These are phyloP conservation scores for Reticulascus tulasneorum DNA, from an alignment of 2,329 filamentous ascomycete genomes.

Conservation along the genomic window DNA sequence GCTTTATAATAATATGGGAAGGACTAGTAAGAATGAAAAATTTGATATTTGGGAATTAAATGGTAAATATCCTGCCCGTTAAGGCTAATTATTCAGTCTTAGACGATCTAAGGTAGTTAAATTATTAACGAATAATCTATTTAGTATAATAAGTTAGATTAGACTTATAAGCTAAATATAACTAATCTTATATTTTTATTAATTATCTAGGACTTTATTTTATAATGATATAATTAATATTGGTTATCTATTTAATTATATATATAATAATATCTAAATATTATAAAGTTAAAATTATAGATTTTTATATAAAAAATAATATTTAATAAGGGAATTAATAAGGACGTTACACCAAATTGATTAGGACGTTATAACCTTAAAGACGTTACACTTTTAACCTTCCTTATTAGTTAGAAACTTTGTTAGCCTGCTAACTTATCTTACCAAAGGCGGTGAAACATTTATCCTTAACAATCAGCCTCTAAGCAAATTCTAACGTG, in stretches of 20 bases:
- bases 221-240: neutral
- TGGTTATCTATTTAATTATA: neutral
- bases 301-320: neutral
- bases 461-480: neutral
- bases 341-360: neutral
- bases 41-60: neutral
- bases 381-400: slow-evolving; percentile 1
- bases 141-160: neutral
- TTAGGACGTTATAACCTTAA: neutral
- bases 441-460: neutral
- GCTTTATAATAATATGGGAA: no score
- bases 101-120: no score
- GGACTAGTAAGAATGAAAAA: no score
- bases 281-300: neutral
- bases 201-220: no score
- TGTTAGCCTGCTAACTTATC: slow-evolving; percentile 1
- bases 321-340: neutral
- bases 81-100: no score
- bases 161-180: no score
- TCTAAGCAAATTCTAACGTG: neutral
- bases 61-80: no score
- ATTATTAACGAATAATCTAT: no score
- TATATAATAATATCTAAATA: no score
- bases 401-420: neutral
- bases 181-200: no score